Evolutionary conservation across 331 rosid genomes (phyloP).

Genomic region (Pyracantha coccinea): DNA sequence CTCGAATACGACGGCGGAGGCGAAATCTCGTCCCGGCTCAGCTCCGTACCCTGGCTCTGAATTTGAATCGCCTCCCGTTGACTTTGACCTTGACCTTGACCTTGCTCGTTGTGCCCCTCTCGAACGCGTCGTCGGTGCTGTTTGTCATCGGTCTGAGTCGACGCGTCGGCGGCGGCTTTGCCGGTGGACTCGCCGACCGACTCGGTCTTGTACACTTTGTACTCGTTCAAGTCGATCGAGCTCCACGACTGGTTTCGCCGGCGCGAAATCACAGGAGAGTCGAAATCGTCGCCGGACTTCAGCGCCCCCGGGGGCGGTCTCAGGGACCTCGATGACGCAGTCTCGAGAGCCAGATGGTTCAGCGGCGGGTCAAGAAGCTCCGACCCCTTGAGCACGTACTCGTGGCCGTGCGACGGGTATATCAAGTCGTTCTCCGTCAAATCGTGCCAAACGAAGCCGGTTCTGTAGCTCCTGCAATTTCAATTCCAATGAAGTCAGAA

Average conservation of each 20-base stretch:
- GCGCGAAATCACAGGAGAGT: constrained; percentile 39
- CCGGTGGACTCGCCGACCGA: constrained; percentile 56
- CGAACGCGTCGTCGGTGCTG: constrained; percentile 51
- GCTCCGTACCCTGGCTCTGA: constrained; percentile 51
- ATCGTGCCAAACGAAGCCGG: constrained; percentile 95
- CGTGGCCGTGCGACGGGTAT: constrained; percentile 79
- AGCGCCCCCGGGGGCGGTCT: constrained; percentile 37
- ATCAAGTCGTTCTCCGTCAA: constrained; percentile 84
- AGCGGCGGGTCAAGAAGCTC: constrained; percentile 52
- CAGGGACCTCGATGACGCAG: constrained; percentile 49
- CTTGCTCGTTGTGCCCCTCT: constrained; percentile 26
- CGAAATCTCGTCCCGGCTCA: constrained; percentile 76
- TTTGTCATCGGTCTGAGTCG: constrained; percentile 91
- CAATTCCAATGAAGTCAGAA: neutral
- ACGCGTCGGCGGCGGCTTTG: constrained; percentile 69
- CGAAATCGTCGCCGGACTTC: constrained; percentile 41
- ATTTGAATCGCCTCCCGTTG: constrained; percentile 14
- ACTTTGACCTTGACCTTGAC: constrained; percentile 19
- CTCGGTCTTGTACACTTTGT: constrained; percentile 81
- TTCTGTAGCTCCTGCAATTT: constrained; percentile 59
- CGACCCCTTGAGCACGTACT: constrained; percentile 89
- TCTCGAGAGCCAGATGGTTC: constrained; percentile 16
- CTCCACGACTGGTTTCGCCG: constrained; percentile 92
- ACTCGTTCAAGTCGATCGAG: constrained; percentile 69
- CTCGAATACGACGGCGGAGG: constrained; percentile 99